Percentiles rank a stretch among this genome's conserved stretches.
These are phyloP conservation scores for Pichia cabralensis DNA, from an alignment of 805 yeast species.

Conservation along the genomic window DNA sequence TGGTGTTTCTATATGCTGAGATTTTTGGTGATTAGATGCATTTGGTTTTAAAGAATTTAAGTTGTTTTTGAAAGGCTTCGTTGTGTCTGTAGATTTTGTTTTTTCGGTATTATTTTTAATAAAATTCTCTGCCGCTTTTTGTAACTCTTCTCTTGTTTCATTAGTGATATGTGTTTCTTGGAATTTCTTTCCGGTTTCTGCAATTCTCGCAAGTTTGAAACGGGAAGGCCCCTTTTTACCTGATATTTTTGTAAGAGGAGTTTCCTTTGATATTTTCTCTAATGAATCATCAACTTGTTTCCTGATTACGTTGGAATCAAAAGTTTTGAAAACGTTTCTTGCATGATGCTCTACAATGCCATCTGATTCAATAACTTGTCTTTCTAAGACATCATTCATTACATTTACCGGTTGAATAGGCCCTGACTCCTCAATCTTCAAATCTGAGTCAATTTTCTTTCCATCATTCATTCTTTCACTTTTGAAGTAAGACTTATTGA, in stretches of 20 bases:
- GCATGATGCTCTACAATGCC: neutral
- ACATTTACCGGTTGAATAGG: constrained; percentile 8
- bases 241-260: constrained; percentile 2
- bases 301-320: constrained; percentile 1
- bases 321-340: constrained; percentile 2
- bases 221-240: constrained; percentile 10
- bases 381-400: constrained; percentile 14
- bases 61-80: constrained; percentile 2
- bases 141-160: constrained; percentile 7
- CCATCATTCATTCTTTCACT: too few species aligned
- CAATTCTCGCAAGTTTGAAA: constrained; percentile 9
- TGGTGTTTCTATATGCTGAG: constrained; percentile 10
- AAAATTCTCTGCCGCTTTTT: too few species aligned
- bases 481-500: constrained; percentile 13
- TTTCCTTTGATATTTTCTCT: neutral
- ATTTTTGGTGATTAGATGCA: neutral
- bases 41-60: constrained; percentile 10
- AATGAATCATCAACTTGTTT: constrained; percentile 3
- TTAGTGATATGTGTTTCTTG: constrained; percentile 8
- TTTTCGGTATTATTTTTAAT: too few species aligned
- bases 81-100: neutral
- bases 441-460: too few species aligned
- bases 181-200: constrained; percentile 11
- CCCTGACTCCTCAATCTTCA: too few species aligned
- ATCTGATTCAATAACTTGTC: constrained; percentile 1